These are phyloP conservation scores for Tricholoma terreum DNA, from an alignment of 768 basidiomycete genomes.

Conservation along the genomic window DNA sequence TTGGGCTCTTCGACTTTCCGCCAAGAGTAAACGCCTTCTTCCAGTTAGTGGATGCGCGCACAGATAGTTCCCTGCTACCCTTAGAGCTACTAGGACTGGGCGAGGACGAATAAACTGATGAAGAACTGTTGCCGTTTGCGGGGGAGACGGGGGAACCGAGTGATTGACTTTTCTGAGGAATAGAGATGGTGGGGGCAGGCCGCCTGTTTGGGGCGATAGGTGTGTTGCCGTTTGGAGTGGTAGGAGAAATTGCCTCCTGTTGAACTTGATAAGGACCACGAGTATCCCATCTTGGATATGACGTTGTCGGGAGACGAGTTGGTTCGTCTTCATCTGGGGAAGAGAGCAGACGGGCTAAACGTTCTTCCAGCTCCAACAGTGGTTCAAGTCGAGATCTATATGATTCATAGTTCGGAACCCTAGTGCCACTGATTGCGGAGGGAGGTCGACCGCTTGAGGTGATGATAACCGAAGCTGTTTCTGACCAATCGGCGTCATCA, in stretches of 20 bases:
- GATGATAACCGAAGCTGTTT: slow-evolving; percentile 52
- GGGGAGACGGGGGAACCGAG: slow-evolving; percentile 30
- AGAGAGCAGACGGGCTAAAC: slow-evolving; percentile 62
- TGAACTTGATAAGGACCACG: slow-evolving; percentile 21
- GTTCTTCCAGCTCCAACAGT: slow-evolving; percentile 65
- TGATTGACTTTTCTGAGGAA: slow-evolving; percentile 36
- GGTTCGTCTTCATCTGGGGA: slow-evolving; percentile 71
- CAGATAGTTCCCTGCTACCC: slow-evolving; percentile 51
- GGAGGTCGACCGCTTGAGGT: slow-evolving; percentile 47
- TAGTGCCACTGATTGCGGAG: slow-evolving; percentile 47
- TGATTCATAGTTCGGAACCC: slow-evolving; percentile 56
- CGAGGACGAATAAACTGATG: slow-evolving; percentile 19
- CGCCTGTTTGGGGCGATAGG: slow-evolving; percentile 33
- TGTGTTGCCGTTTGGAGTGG: slow-evolving; percentile 12
- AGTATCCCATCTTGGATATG: slow-evolving; percentile 32
- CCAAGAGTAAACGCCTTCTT: slow-evolving; percentile 64
- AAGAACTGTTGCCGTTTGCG: slow-evolving; percentile 19
- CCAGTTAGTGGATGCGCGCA: slow-evolving; percentile 65
- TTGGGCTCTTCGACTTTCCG: slow-evolving; percentile 60
- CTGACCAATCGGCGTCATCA: slow-evolving; percentile 51
- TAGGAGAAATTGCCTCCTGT: slow-evolving; percentile 14
- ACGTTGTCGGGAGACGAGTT: slow-evolving; percentile 47
- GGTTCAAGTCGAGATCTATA: slow-evolving; percentile 67
- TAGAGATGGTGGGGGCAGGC: slow-evolving; percentile 48
- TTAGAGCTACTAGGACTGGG: slow-evolving; percentile 29